phyloP scores from a whole-genome alignment of 805 yeast genomes.

The Kodamaea leandrae region DNA sequence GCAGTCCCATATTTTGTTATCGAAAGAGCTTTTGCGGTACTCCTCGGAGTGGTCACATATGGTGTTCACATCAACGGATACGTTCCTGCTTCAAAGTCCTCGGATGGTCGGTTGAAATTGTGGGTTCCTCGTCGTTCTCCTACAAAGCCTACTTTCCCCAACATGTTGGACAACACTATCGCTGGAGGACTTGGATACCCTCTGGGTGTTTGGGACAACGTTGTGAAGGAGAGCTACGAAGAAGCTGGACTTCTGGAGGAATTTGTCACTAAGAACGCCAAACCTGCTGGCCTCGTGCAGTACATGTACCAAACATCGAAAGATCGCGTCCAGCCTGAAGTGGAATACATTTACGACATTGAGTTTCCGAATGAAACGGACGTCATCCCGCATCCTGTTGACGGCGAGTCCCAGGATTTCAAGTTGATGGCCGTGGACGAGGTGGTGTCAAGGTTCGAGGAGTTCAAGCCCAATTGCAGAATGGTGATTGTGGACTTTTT shows the following conservation, averaged over 20 bases:
- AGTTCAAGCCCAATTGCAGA: conserved; percentile 90
- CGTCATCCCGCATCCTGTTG: conserved; percentile 45
- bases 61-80: conserved; percentile 90
- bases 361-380: conserved; percentile 43
- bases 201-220: conserved; percentile 69
- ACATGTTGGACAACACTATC: conserved; percentile 86
- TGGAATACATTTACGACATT: conserved; percentile 77
- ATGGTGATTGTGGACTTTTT: conserved; percentile 77
- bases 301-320: conserved; percentile 54
- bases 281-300: conserved; percentile 62
- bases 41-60: conserved; percentile 83
- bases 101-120: conserved; percentile 44
- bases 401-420: conserved; percentile 70
- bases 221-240: conserved; percentile 81
- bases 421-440: conserved; percentile 58
- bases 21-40: conserved; percentile 79
- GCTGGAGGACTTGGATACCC: conserved; percentile 95
- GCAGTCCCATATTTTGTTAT: conserved; percentile 59
- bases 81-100: conserved; percentile 42
- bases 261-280: conserved; percentile 46
- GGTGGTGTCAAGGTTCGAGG: conserved; percentile 48
- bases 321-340: conserved; percentile 83
- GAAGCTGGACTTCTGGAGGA: conserved; percentile 76
- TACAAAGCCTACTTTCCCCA: conserved; percentile 84
- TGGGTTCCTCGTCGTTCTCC: conserved; percentile 87